Evolutionary conservation across 2,329 filamentous ascomycete genomes (phyloP).

Genomic region (Coniochaeta prunicola): DNA sequence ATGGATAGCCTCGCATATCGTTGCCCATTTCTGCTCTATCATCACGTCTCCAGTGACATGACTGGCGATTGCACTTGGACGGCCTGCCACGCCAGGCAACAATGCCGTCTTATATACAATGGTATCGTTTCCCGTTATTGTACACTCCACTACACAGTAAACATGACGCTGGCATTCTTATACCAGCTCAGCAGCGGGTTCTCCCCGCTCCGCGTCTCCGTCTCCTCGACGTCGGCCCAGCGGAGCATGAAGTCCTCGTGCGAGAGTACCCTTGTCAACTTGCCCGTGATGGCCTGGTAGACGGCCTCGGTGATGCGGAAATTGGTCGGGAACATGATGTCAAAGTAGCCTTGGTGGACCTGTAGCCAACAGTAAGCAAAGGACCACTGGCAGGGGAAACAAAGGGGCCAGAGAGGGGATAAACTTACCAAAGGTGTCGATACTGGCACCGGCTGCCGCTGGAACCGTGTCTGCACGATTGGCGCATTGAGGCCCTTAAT

Average conservation of each 20-base stretch:
- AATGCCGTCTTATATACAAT: background rate
- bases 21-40: background rate
- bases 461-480: conserved; percentile 91
- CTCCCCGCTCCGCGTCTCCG: conserved; percentile 81
- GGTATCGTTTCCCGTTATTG: background rate
- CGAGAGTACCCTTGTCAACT: conserved; percentile 74
- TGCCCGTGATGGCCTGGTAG: conserved; percentile 88
- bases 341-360: conserved; percentile 98
- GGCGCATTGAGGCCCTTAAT: conserved; percentile 82
- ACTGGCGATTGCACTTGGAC: background rate
- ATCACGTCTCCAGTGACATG: background rate
- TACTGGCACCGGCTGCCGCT: conserved; percentile 81
- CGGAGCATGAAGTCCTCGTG: conserved; percentile 87
- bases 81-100: background rate
- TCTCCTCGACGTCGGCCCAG: conserved; percentile 89
- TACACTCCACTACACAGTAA: conserved; percentile 57
- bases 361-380: conserved; percentile 24
- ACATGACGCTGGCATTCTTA: conserved; percentile 88
- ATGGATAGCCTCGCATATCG: background rate
- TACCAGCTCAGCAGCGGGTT: conserved; percentile 92
- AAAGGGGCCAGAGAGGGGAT: background rate
- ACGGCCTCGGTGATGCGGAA: conserved; percentile 86
- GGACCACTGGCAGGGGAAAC: background rate
- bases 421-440: conserved; percentile 74
- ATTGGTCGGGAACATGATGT: conserved; percentile 96